phyloP scores from a whole-genome alignment of 2,329 filamentous ascomycete genomes.

The Fusarium sp. region DNA sequence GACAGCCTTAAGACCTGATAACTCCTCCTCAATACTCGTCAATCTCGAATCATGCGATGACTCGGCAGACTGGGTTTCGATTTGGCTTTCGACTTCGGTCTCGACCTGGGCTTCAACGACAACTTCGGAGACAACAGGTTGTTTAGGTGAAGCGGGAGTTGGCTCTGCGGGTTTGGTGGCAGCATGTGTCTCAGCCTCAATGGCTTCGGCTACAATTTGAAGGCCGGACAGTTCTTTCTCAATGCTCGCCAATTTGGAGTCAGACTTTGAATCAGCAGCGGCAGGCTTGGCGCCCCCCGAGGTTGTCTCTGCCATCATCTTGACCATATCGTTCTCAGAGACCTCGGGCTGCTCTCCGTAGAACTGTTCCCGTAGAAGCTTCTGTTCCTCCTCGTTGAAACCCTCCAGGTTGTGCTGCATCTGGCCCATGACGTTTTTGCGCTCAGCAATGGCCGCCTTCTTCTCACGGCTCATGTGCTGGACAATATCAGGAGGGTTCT shows the following conservation, averaged over 20 bases:
- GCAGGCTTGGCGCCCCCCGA: conserved; percentile 25
- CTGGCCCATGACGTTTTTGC: conserved; percentile 53
- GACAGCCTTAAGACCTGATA: neutral
- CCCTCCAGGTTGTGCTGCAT: conserved; percentile 51
- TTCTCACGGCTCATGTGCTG: conserved; percentile 53
- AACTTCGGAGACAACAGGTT: neutral
- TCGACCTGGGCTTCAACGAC: neutral
- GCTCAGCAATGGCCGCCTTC: conserved; percentile 46
- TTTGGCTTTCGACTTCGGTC: neutral
- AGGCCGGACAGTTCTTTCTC: neutral
- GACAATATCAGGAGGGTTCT: conserved; percentile 58
- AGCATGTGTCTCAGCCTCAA: neutral
- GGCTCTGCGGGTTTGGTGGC: conserved; percentile 1
- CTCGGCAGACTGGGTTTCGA: neutral
- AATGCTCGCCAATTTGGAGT: neutral
- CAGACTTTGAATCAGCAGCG: conserved; percentile 1
- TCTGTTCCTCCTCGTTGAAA: conserved; percentile 54
- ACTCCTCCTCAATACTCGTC: neutral
- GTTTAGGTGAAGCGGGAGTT: neutral
- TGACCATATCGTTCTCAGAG: conserved; percentile 53
- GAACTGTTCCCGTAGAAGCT: conserved; percentile 47
- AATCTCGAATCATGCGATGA: neutral
- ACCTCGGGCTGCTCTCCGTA: conserved; percentile 45
- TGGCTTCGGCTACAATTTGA: neutral
- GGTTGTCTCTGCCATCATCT: conserved; percentile 47